Base-by-base conservation (phyloP, 2,329 filamentous ascomycete genomes). In the Aspergillus clavatus region DNA sequence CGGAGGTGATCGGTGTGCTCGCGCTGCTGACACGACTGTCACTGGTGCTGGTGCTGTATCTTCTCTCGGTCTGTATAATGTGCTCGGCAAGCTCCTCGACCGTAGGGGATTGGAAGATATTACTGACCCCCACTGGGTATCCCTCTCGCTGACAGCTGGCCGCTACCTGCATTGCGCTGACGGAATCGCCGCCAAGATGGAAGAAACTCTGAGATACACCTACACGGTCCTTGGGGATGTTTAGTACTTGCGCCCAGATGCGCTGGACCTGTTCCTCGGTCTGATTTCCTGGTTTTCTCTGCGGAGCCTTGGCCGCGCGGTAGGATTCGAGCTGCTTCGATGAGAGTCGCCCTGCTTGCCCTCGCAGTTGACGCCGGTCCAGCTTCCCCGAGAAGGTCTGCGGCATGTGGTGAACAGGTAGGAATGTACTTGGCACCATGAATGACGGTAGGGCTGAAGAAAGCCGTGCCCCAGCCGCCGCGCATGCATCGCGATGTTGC, bases 311-410 rank as follows among this genome's bases (percentile, higher is more conserved):
- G 1, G 26, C 18, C 2, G 26, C 24, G 19, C 45, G 24, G 23
- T 46, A 48, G 4, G 11, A 28, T 35, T 48, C 39, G 43, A 52
- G 41, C 6, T 27, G 12, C 8, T 23, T 36, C 36, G 22, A 43
- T 2, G 47, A 35, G n/a, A 40, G 22, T 11, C 7, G 10, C 14
- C 21, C 8, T 1, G 39, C 40, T 3, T 67, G 47, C 16, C 59
- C 51, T 7, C 61, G 56, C 12, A 67, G 48, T 3, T 14, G 19
- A 8, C 48, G 46, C 11, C 67, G 57, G 37, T 70, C 57, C 1
- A 62, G 56, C 44, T 70, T 70, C 0, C 67, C 67, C 18, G 67
- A 67, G 3, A 63, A 60, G 1, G 63, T 65, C 51, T 67, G 58
- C 3, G 66, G 67, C 50, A 71, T 61, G 12, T 43, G 50, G 2